Percentiles rank a stretch among this genome's conserved stretches.
Conservation (phyloP, 768 basidiomycete species). For the Russula sp. region DNA sequence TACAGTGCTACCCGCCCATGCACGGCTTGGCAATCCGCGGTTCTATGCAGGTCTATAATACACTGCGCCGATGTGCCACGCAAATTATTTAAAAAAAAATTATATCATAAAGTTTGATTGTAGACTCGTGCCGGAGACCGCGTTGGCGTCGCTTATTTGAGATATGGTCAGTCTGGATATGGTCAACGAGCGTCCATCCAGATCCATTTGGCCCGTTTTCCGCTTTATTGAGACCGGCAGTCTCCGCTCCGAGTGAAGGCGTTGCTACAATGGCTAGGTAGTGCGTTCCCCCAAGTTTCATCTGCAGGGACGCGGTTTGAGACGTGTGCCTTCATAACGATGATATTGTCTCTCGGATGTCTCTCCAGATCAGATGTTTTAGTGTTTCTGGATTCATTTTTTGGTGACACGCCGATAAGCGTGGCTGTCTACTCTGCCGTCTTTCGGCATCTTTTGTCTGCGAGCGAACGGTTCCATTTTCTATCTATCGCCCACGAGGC, state of each 20-base stretch:
- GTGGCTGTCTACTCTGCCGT: neutral
- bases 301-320: no score
- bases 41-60: constrained; percentile 1
- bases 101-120: constrained; percentile 9
- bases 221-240: neutral
- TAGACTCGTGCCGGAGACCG: neutral
- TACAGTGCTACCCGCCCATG: constrained; percentile 12
- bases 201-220: no score
- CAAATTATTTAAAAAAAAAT: constrained; percentile 5
- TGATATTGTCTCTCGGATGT: neutral
- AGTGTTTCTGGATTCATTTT: constrained; percentile 7
- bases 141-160: neutral
- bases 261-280: neutral
- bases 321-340: constrained; percentile 2
- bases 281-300: neutral
- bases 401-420: constrained; percentile 1
- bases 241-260: constrained; percentile 5
- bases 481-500: constrained; percentile 19
- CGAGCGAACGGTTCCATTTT: constrained; percentile 9
- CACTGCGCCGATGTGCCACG: constrained; percentile 15
- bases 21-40: constrained; percentile 10
- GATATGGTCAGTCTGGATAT: neutral
- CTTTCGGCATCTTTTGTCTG: neutral
- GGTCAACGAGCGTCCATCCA: no score
- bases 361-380: constrained; percentile 6